Evolutionary conservation across 2,329 filamentous ascomycete species (phyloP), one percentile per base, ranked within the genome.

Genomic region (Phaeosphaeria sp.): DNA sequence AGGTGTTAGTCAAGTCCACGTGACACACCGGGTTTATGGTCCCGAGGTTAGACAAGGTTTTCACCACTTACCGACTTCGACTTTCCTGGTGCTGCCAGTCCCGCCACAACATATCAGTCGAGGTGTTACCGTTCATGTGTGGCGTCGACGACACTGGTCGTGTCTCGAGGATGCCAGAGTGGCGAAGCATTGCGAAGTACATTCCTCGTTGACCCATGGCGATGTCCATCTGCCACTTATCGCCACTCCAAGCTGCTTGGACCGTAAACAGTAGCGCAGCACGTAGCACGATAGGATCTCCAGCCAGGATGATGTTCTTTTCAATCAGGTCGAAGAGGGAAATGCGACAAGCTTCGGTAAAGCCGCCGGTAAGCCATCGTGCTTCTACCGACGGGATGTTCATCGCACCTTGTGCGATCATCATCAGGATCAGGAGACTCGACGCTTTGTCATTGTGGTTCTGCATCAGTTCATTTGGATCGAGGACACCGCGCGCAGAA

Each of bases 191-290:
- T 57, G 88, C 84, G 58, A 90, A 83, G 72, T 91, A 91, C 87
- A 91, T 91, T 56, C 87, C 87, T 48, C 88, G 83, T 74, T 91
- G 89, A 27, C 89, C 88, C 87, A 91, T 90, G 43, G 88, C 86
- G 63, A 91, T 90, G 67, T 91, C 88, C 88, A 91, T 91, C 63
- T 90, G 86, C 88, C 89, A 91, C 76, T 91, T 91, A 74, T 91
- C 89, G 46, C 89, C 89, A 69, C 88, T 89, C 89, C 89, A 91
- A 1, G 87, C 87, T 7, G 88, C 89, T 24, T 90, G 82, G 1
- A 88, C 83, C 1, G 86, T 89, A 71, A 90, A 90, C 2, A 91
- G 82, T 13, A 91, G 78, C 0, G 88, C 88, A 48, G 87, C 87
- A 40, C 88, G 84, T 45, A 91, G 80, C 0, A 89, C 85, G 2